Evolutionary conservation across 164 flowering plant genomes (phyloP).

Genomic region (Annona squamosa): DNA sequence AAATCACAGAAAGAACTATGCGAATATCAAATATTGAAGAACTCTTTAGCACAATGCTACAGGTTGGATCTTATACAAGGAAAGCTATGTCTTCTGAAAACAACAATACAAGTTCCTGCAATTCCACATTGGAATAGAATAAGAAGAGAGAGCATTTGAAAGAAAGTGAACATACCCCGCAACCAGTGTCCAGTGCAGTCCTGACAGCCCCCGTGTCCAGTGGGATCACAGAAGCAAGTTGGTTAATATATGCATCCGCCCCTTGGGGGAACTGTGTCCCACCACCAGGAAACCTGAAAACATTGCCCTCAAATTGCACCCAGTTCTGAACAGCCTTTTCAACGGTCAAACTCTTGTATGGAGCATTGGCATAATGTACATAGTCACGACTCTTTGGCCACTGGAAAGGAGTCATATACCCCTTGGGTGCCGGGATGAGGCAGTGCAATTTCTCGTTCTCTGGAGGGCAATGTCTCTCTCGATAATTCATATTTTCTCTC

Average conservation of each 20-base stretch:
- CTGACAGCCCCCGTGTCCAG: constrained; percentile 69
- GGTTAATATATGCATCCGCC: constrained; percentile 77
- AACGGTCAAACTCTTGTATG: constrained; percentile 78
- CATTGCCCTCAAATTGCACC: constrained; percentile 84
- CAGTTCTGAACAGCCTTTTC: constrained; percentile 96
- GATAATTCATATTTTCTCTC: constrained; percentile 65
- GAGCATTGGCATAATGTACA: constrained; percentile 88
- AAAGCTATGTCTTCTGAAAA: background rate
- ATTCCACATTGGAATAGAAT: background rate
- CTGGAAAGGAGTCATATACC: constrained; percentile 81
- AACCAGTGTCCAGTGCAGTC: constrained; percentile 90
- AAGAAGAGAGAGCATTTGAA: background rate
- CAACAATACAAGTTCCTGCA: background rate
- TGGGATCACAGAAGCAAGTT: constrained; percentile 73
- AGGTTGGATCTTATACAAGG: background rate
- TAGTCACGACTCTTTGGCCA: constrained; percentile 96
- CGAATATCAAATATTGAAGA: too few relatives aligned
- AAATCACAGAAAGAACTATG: too few relatives aligned
- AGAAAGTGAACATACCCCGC: constrained; percentile 58
- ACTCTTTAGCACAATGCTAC: background rate
- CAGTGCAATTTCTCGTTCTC: constrained; percentile 57
- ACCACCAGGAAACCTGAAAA: constrained; percentile 89
- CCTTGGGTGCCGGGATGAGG: constrained; percentile 86
- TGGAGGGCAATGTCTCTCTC: constrained; percentile 87
- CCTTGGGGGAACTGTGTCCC: constrained; percentile 95